Base-by-base conservation (phyloP, 2,329 filamentous ascomycete species). In the Clonostachys sp. region DNA sequence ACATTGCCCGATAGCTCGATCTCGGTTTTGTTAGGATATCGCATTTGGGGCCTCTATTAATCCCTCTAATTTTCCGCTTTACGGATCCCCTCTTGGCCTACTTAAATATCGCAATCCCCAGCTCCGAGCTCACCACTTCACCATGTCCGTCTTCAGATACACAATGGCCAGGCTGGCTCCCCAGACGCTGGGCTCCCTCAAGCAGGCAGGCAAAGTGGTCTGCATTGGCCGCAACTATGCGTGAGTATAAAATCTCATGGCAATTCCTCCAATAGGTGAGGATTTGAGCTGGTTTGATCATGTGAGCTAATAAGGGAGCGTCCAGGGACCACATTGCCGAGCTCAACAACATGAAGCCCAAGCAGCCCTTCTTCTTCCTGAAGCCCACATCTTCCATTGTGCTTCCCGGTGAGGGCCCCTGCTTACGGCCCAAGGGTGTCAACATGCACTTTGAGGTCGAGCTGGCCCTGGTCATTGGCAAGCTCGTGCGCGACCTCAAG, bases 361-460 rank as follows among this genome's bases (percentile, higher is more conserved):
- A 94, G 67, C 91, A 96, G 70, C 94, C 94, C 24, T 97, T 99
- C 74, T 99, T 96, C 84, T 99, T 99, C 79, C 81, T 97, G 57
- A 99, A 99, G 78, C 94, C 94, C 2, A 73, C 91, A 1, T 89
- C 87, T 39, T 89, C 91, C 5, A 89, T 99, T 57, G 80, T 97
- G 5, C 77, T 87, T 18, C 90, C 90, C 0, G 80, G 82, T 30
- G 80, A 83, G 48, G 91, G 91, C 1, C 86, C 91, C 4, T 83
- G 96, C 43, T 78, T 96, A 56, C 82, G 87, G 41, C 94, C 94
- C 41, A 81, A 77, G 58, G 92, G 92, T 53, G 86, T 95, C 39
- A 86, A 84, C 57, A 76, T 96, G 61, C 92, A 96, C 73, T 96
- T 91, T 72, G 94, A 99, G 73, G 86, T 99, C 50, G 94, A 99